Evolutionary conservation across 2,329 filamentous ascomycete species (phyloP).

Genomic region (Diplodia sapinea): DNA sequence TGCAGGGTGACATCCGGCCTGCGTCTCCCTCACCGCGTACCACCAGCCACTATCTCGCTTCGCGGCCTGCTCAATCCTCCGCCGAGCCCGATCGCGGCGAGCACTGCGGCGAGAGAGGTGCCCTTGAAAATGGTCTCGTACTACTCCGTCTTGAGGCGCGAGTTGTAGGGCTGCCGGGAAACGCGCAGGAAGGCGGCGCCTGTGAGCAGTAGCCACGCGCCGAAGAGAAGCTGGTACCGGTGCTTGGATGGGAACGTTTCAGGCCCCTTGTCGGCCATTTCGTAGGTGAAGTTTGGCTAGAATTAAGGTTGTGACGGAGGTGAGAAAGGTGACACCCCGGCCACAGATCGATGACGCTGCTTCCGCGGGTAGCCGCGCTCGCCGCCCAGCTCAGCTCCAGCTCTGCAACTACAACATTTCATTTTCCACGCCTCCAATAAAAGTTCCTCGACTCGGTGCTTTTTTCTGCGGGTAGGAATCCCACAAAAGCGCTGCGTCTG

Average conservation of each 20-base stretch:
- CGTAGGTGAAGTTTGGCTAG: constrained; percentile 3
- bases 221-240: constrained; percentile 42
- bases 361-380: not conserved
- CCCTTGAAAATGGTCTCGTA: constrained; percentile 49
- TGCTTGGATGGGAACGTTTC: constrained; percentile 33
- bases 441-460: not conserved
- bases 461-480: no score
- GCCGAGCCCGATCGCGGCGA: not conserved
- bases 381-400: not conserved
- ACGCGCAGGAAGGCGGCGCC: constrained; percentile 44
- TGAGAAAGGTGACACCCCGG: constrained; percentile 7
- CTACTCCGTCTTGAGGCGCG: constrained; percentile 44
- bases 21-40: not conserved
- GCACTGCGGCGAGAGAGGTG: constrained; percentile 38
- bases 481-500: not conserved
- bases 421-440: not conserved
- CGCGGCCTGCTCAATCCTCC: constrained; percentile 1
- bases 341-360: not conserved
- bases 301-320: constrained; percentile 24
- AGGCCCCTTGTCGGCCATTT: constrained; percentile 9
- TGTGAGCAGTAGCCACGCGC: constrained; percentile 37
- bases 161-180: constrained; percentile 43
- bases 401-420: not conserved
- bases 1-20: not conserved
- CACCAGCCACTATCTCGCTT: not conserved